Evolutionary conservation across 2,329 filamentous ascomycete genomes (phyloP), one percentile per base, ranked within the genome.

Genomic region (Periglandula ipomoeae): DNA sequence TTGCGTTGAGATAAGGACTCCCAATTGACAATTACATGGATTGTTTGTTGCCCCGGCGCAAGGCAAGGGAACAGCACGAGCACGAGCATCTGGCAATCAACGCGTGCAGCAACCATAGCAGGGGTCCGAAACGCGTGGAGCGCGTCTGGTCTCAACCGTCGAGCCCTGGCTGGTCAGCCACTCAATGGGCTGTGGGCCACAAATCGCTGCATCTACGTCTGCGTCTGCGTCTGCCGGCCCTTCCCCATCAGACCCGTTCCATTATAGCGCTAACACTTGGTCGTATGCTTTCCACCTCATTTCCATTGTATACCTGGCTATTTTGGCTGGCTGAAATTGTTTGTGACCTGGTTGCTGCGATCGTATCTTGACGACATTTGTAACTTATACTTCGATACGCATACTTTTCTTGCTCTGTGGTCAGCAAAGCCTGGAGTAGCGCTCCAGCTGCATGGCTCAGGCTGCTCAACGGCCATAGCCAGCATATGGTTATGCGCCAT

Each of bases 401-500:
- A 10, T 2, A 15, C 15, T 38, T 11, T 8, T 23, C 5, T 15
- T 38, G 11, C 15, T n/a, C 24, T 32, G 10, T 42, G n/a, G 9
- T 26, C 23, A 11, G 11, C 19, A 24, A 40, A 22, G 24, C 13
- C 49, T 39, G 44, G 45, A 44, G 40, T 19, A 34, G 35, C 19
- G 35, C 44, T 47, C 41, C 34, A 37, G 44, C 43, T 51, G 27
- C 19, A 46, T 44, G 46, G 39, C 49, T 45, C 39, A 6, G 41
- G 35, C 49, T 45, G 49, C 32, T 43, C 47, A 19, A 26, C 35
- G 48, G 50, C 53, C 41, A 48, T 39, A 49, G 35, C 48, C 26
- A 24, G 35, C 41, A 37, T 23, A 34, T 50, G 53, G 53, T 43
- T 51, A 55, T 54, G 53, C 45, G 51, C 47, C 50, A 46, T 30